Base-by-base conservation (phyloP, 1,139 yeast genomes). In the Lodderomyces margitis region DNA sequence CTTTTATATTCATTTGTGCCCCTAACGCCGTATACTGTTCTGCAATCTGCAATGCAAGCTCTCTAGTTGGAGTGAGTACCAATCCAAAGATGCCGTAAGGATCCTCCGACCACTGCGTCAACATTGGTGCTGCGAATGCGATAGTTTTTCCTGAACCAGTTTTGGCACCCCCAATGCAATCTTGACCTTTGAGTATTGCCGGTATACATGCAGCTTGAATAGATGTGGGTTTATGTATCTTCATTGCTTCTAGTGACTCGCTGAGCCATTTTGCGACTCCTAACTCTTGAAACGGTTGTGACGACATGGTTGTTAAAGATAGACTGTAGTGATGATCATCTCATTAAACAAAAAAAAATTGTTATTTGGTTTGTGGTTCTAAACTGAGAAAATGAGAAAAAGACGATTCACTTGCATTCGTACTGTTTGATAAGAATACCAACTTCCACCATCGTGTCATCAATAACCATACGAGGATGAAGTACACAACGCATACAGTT, bases 71-170 rank as follows among this genome's bases (percentile, higher is more conserved):
- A 0, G 98, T 94, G 44, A 92, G 66, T 1, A 92, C 75, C 3
- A 92, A 66, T 5, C 98, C 98, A 64, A 75, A 94, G 38, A 92
- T 84, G 2, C 98, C 99, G 61, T 76, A 78, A 0, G 98, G 98
- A 56, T 94, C 98, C 52, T 82, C 85, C 0, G 97, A 86, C 97
- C 98, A 92, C 55, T 83, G 76, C 1, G 95, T 81, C 43, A 92
- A 69, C 89, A 92, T 92, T 1, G 98, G 98, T 19, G 91, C 94
- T 1, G 95, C 98, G 74, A 92, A 92, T 0, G 98, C 96, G 25
- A 94, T 83, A 2, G 99, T 92, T 59, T 92, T 92, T 76, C 99
- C 99, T 24, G 95, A 84, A 66, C 99, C 99, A 0, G 99, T 92
- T 62, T 87, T 87, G 34, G 99, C 98, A 30, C 98, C 98, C 40